Base-by-base conservation (phyloP, 345 rosid species). In the Melaleuca alternifolia region DNA sequence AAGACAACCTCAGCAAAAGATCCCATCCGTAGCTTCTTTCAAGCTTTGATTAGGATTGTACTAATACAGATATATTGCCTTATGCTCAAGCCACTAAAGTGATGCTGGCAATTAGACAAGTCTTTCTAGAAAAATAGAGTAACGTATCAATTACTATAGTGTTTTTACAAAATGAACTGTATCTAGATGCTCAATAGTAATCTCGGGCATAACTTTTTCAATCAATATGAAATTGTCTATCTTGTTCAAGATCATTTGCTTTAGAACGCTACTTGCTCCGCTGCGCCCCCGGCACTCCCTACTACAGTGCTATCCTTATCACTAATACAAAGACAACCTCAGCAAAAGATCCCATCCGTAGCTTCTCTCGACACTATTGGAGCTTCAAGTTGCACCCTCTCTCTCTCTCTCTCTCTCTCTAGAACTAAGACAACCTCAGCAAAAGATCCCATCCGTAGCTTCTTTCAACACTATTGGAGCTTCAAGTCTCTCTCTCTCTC, bases 251-350 rank as follows among this genome's bases (percentile, higher is more conserved):
- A 33, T 65, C 81, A 37, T 26, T 71, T 71, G 48, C 81, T 71
- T 37, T 37, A 21, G 48, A 18, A 24, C 81, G 33, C 33, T 71
- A 71, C 37, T 71, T 71, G 81, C 61, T 37, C 77, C 26, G 9
- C 24, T 23, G 7, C 41, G 7, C 20, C 11, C 30, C 5, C 41
- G 41, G 41, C 41, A 41, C 11, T 65, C 76, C 9, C 46, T 65
- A 23, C 2, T 46, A 11, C 7, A 26, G 28, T 41, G 41, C 51
- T 44, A 87, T 44, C 50, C 85, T 77, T 51, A 50, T 46, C 50
- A 53, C 41, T 83, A 51, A 20, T 77, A 79, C 88, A 87, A 85
- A 87, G n/a, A n/a, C 88, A 83, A 83, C 50, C 89, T 61, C 79
- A 37, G 79, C 79, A 41, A 71, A 33, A 33, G 86, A 61, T 41